Evolutionary conservation across 176 grass and related monocot genomes (phyloP).

Genomic region (Oryza meyeriana): DNA sequence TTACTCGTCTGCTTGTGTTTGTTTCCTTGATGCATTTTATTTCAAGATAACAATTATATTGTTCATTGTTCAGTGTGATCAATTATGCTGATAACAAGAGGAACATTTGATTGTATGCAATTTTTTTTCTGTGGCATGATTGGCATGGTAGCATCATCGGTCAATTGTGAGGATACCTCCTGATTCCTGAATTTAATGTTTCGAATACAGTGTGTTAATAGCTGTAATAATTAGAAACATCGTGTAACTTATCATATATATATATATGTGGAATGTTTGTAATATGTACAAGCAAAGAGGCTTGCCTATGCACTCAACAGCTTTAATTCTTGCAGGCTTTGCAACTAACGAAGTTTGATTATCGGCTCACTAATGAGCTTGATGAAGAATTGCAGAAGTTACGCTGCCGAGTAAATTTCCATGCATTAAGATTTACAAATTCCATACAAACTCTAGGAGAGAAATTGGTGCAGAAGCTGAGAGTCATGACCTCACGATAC

Average conservation of each 20-base stretch:
- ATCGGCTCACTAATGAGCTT: constrained; percentile 75
- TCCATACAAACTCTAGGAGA: constrained; percentile 65
- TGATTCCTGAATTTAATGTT: not conserved
- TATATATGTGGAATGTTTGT: not conserved
- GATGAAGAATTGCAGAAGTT: constrained; percentile 86
- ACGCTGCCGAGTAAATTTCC: constrained; percentile 84
- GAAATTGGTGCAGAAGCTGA: constrained; percentile 68
- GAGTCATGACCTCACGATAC: constrained; percentile 60
- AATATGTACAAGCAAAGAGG: not conserved
- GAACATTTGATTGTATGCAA: not conserved
- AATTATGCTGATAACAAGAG: not conserved
- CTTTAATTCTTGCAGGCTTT: constrained; percentile 62
- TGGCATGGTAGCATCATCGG: not conserved
- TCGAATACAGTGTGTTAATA: not conserved
- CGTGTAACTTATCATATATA: not conserved
- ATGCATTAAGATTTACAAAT: constrained; percentile 80
- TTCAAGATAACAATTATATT: not conserved
- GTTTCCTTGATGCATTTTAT: not conserved
- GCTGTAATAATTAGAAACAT: not conserved
- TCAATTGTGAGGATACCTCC: not conserved
- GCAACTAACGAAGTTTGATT: constrained; percentile 98
- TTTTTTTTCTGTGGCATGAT: constrained; percentile 13
- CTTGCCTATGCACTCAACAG: not conserved
- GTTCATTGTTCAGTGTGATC: not conserved
- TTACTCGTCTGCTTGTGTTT: constrained; percentile 8